A percentile compares a stretch with the other conserved stretches of the same genome.
These are phyloP conservation scores for Vitis rupestris DNA, from an alignment of 164 flowering plant species.

Conservation along the genomic window DNA sequence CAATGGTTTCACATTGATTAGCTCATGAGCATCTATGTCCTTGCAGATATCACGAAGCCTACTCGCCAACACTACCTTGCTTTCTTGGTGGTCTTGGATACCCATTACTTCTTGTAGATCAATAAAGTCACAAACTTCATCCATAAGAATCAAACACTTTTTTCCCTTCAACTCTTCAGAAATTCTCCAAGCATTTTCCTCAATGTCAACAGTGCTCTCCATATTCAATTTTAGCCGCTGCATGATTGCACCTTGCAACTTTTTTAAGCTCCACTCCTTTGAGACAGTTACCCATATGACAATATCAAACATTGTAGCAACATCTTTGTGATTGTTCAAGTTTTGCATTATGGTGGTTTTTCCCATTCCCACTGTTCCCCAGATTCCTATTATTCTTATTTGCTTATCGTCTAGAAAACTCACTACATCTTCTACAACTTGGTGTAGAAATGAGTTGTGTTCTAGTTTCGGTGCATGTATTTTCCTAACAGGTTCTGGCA, in stretches of 20 bases:
- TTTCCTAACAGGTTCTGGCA: too few relatives aligned
- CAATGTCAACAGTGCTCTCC: not conserved
- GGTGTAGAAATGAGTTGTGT: too few relatives aligned
- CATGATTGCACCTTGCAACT: not conserved
- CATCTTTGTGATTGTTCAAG: too few relatives aligned
- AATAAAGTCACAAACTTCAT: conserved; percentile 10
- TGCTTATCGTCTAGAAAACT: too few relatives aligned
- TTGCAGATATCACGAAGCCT: conserved; percentile 3
- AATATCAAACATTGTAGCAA: too few relatives aligned
- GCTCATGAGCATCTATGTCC: conserved; percentile 7
- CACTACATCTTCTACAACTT: too few relatives aligned
- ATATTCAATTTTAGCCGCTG: not conserved
- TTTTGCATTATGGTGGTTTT: too few relatives aligned
- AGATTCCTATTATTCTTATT: too few relatives aligned
- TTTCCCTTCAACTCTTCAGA: not conserved
- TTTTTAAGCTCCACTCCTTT: too few relatives aligned
- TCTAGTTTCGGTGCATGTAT: too few relatives aligned
- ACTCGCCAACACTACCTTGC: conserved; percentile 13
- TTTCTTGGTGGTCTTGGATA: not conserved
- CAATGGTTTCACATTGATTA: conserved; percentile 7
- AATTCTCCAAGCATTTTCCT: not conserved
- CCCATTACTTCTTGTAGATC: conserved; percentile 10
- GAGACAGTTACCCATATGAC: too few relatives aligned
- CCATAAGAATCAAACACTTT: conserved; percentile 18
- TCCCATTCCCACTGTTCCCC: too few relatives aligned